These are phyloP conservation scores for Exophiala spinifera DNA, from an alignment of 2,329 filamentous ascomycete species.

Conservation along the genomic window DNA sequence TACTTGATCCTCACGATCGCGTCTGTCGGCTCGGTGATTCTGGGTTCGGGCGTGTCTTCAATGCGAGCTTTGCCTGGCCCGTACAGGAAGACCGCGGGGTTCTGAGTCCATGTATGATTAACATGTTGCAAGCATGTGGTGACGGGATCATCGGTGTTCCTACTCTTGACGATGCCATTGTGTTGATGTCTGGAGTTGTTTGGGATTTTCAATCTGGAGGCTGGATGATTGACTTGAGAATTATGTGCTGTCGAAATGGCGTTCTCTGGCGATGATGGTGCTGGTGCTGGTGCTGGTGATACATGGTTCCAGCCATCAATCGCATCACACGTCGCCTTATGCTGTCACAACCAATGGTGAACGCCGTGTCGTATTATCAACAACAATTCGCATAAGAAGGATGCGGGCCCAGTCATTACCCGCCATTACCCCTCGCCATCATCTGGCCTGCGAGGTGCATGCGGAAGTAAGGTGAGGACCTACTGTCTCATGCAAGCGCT, in stretches of 20 bases:
- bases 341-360: not conserved
- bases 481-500: too few relatives aligned
- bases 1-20: conserved; percentile 44
- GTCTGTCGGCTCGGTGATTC: conserved; percentile 37
- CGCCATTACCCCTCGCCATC: too few relatives aligned
- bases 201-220: too few relatives aligned
- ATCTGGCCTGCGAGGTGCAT: too few relatives aligned
- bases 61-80: conserved; percentile 38
- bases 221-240: too few relatives aligned
- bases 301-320: too few relatives aligned
- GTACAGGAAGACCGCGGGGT: conserved; percentile 45
- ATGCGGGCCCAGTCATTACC: not conserved
- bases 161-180: not conserved
- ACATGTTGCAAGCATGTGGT: too few relatives aligned
- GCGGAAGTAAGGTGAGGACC: too few relatives aligned
- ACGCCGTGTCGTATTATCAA: not conserved
- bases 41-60: conserved; percentile 39
- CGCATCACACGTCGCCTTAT: not conserved
- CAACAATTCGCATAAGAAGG: not conserved
- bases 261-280: too few relatives aligned
- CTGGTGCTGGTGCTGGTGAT: too few relatives aligned
- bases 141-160: not conserved
- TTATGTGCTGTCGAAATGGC: too few relatives aligned
- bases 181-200: not conserved
- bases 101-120: conserved; percentile 23